A percentile compares a stretch with the other conserved stretches of the same genome.
Evolutionary conservation across 1,139 yeast species (phyloP).

Genomic region (Debaryomycetaceae sp.): DNA sequence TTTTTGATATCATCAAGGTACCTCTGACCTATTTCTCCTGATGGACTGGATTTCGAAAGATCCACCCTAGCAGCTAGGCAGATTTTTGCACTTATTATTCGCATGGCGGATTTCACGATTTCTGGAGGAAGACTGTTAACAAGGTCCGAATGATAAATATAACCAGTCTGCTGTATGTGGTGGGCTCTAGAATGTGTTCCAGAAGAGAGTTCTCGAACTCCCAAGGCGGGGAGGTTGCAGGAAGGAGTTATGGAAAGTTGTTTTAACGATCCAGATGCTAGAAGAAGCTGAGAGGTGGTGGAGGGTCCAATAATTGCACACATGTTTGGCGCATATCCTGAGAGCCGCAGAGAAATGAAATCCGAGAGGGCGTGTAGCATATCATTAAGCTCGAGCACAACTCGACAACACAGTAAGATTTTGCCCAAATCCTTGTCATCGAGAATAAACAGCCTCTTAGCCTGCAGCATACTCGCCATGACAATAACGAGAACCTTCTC

Average conservation of each 20-base stretch:
- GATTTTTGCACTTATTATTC: conserved; percentile 77
- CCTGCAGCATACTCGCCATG: conserved; percentile 61
- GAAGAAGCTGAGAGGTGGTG: conserved; percentile 71
- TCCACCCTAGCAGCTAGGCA: conserved; percentile 86
- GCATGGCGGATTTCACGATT: conserved; percentile 63
- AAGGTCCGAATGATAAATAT: conserved; percentile 50
- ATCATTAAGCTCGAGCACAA: conserved; percentile 44
- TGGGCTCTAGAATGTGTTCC: conserved; percentile 18
- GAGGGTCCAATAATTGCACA: conserved; percentile 69
- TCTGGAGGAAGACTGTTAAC: conserved; percentile 56
- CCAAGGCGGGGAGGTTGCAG: conserved; percentile 79
- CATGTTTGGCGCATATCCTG: conserved; percentile 74
- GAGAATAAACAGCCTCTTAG: conserved; percentile 23
- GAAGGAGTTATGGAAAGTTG: conserved; percentile 72
- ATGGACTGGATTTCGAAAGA: conserved; percentile 37
- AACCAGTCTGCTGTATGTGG: conserved; percentile 64
- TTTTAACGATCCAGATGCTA: conserved; percentile 68
- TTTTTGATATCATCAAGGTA: conserved; percentile 58
- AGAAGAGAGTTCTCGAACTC: conserved; percentile 55
- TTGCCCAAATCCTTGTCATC: conserved; percentile 32
- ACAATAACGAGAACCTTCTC: conserved; percentile 71
- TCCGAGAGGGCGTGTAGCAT: conserved; percentile 43
- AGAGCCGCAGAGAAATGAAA: conserved; percentile 57
- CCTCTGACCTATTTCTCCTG: conserved; percentile 55
- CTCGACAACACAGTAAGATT: conserved; percentile 45